Evolutionary conservation across 768 basidiomycete genomes (phyloP), one percentile per base, ranked within the genome.

Genomic region (Agrocybe pediades): DNA sequence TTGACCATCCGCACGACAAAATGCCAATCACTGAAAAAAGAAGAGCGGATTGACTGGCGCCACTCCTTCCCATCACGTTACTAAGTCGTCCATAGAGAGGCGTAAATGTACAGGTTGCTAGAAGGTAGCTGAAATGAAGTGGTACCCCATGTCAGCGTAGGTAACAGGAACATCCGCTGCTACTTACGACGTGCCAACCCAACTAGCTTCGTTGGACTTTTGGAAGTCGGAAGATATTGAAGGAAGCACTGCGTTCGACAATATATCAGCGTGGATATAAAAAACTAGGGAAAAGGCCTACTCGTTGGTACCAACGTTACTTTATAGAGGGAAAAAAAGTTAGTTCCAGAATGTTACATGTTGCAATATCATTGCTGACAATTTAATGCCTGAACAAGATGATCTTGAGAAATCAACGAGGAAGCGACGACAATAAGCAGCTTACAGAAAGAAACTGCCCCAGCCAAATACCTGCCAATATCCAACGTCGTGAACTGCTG

Each of bases 61-160:
- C 82, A 57, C 81, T 76, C 21, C 90, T 76, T 9, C 90, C 90
- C 68, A 92, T 65, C 11, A 88, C 86, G 66, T 89, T 84, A 63
- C 83, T 88, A n/a, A 92, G 70, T 17, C 90, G 83, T 29, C 90
- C 90, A 65, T 92, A 92, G 6, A 92, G 74, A 0, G 89, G 90
- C 1, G 89, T 92, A 59, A 92, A 92, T 0, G 90, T 90, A 67
- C 87, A 89, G 13, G 82, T 89, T 11, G 90, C 87, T 17, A 92
- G 78, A 7, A 92, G 71, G 66, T 88, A 92, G 6, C 88, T 90
- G 56, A 19, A 5, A 17, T 39, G 43, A 17, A 24, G 16, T 29
- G 3, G 5, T 17, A 26, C 20, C n/a, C 25, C 11, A 23, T 44
- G 25, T 21, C 41, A 51, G 25, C n/a, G 29, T 24, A 33, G n/a